Percentiles rank a stretch among this genome's conserved stretches.
Evolutionary conservation across 1,284 basidiomycete genomes (phyloP).

Genomic region (Cutaneotrichosporon curvatum): DNA sequence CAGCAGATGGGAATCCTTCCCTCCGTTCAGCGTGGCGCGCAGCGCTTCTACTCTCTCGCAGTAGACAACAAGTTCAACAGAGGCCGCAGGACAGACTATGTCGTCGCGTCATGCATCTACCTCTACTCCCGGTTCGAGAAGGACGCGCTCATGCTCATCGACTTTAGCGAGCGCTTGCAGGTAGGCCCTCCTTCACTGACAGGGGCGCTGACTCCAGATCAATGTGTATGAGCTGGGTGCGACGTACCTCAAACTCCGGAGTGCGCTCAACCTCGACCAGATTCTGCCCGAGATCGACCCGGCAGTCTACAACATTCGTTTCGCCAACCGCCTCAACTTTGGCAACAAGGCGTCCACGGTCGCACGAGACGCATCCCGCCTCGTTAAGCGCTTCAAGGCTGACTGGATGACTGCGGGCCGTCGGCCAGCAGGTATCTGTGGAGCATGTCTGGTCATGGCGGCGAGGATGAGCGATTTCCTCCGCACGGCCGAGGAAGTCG

Average conservation of each 20-base stretch:
- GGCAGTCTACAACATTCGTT: slow-evolving; percentile 93
- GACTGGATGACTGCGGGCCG: slow-evolving; percentile 98
- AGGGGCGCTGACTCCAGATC: slow-evolving; percentile 55
- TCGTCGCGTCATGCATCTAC: slow-evolving; percentile 92
- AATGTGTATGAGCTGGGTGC: slow-evolving; percentile 97
- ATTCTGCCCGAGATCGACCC: slow-evolving; percentile 70
- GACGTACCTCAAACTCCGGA: slow-evolving; percentile 89
- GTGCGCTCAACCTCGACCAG: slow-evolving; percentile 74
- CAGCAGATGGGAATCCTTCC: slow-evolving; percentile 70
- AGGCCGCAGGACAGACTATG: slow-evolving; percentile 84
- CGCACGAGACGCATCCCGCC: slow-evolving; percentile 84
- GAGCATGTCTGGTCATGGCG: slow-evolving; percentile 87
- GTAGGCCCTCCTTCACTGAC: slow-evolving; percentile 48
- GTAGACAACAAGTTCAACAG: slow-evolving; percentile 91
- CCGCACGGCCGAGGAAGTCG: slow-evolving; percentile 86
- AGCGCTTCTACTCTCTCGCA: slow-evolving; percentile 84
- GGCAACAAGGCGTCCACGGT: slow-evolving; percentile 88
- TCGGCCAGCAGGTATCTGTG: slow-evolving; percentile 93
- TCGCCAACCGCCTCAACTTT: slow-evolving; percentile 93
- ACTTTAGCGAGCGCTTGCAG: slow-evolving; percentile 88
- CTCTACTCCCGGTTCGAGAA: slow-evolving; percentile 88
- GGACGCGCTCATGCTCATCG: slow-evolving; percentile 89
- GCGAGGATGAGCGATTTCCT: slow-evolving; percentile 98
- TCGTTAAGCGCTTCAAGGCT: slow-evolving; percentile 88
- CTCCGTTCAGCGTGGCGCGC: slow-evolving; percentile 70